Conservation (phyloP, 2,329 filamentous ascomycete species). For the Aspergillus novoparasiticus region DNA sequence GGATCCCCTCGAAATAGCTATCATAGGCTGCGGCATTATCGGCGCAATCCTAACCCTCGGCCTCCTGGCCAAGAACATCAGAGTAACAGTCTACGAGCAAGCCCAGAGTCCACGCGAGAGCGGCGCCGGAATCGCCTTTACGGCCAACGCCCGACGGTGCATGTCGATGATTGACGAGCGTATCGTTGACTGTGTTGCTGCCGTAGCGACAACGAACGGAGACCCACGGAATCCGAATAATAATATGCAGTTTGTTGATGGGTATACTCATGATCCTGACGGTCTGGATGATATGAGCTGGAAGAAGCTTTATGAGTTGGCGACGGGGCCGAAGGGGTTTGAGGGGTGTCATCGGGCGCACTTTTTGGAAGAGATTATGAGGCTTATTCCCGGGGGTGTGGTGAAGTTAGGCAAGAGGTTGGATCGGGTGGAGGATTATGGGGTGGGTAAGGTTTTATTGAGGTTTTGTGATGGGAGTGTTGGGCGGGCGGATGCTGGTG, state of each 20-base stretch:
- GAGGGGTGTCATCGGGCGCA: conserved; percentile 41
- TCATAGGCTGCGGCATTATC: conserved; percentile 34
- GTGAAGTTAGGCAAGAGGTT: conserved; percentile 41
- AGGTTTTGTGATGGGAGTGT: conserved; percentile 50
- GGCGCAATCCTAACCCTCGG: conserved; percentile 30
- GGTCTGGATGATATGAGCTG: conserved; percentile 1
- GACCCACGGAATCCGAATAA: conserved; percentile 17
- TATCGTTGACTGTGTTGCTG: conserved; percentile 16
- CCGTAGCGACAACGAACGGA: conserved; percentile 17
- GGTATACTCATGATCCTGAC: conserved; percentile 24
- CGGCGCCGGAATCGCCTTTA: conserved; percentile 32
- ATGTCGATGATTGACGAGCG: conserved; percentile 25
- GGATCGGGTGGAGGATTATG: conserved; percentile 30
- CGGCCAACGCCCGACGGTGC: conserved; percentile 21
- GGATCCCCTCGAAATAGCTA: conserved; percentile 22
- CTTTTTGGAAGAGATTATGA: conserved; percentile 46
- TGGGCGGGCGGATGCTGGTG: conserved; percentile 44
- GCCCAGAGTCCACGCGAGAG: conserved; percentile 21
- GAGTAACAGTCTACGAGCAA: conserved; percentile 32
- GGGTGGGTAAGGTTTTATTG: conserved; percentile 29
- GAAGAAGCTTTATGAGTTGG: conserved; percentile 22
- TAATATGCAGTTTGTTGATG: conserved; percentile 28
- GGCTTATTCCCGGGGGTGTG: conserved; percentile 42
- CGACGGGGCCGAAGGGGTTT: conserved; percentile 19
- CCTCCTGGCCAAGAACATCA: conserved; percentile 22